Base-by-base conservation (phyloP, 768 basidiomycete genomes). In the Boletus eberwhitei region DNA sequence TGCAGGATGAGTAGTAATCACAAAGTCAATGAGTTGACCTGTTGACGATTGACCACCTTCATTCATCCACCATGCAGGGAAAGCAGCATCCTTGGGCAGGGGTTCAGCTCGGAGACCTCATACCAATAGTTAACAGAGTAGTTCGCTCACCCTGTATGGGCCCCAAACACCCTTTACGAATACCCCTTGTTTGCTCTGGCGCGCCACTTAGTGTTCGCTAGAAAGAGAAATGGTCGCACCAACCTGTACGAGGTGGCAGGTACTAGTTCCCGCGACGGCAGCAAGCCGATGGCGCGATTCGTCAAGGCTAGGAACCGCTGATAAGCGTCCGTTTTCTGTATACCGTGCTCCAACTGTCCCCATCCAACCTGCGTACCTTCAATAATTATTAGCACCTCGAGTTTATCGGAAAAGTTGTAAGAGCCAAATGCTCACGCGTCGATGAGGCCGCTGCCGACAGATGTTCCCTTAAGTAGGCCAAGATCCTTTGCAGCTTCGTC, bases 1-100 rank as follows among this genome's bases (percentile, higher is more conserved):
- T 2, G 96, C 91, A 4, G 90, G 84, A 65, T 99, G 97, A 0
- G 91, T 98, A 11, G 85, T 91, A 55, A 98, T 80, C 66, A 95
- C 87, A 68, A 97, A 98, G 65, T 99, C 93, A 51, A 99, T 93
- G 9, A 98, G 80, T 86, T 68, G 48, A n/a, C 97, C 97, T 0
- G 97, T 99, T 1, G 94, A 95, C 8, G 94, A 97, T 72, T 99
- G 97, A 2, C 97, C 97, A 37, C 96, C 97, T 73, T 99, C 97
- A 65, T 95, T 99, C 93, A 98, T 97, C 97, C 96, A 99, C 88
- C 92, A 95, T 17, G 87, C 93, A 40, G 86, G 86, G 73, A 98
- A 94, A 32, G 95, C 80, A 7, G 93, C 86, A 65, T 98, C 87
- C 83, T 90, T 59, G 45, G 31, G 32, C 39, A 58, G 7, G 19